Conservation (phyloP, 208 protist genomes). For the Acanthamoeba culbertsoni region DNA sequence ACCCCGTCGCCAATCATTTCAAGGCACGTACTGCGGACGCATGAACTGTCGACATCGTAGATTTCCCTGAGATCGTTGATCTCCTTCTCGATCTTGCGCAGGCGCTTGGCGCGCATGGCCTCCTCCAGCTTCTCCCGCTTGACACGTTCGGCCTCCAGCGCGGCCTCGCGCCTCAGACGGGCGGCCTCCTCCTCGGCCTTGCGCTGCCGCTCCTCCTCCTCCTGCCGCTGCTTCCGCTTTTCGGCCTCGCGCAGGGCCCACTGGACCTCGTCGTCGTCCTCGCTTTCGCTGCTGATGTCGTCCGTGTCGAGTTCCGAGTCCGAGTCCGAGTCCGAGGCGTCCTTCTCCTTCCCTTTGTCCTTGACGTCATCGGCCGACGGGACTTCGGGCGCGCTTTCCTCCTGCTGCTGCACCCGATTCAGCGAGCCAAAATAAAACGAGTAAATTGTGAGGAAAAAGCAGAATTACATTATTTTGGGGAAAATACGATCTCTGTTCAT, state of each 20-base stretch:
- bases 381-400: neutral
- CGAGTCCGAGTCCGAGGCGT: neutral
- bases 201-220: neutral
- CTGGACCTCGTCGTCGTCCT: neutral
- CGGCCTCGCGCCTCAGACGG: neutral
- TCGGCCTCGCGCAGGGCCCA: neutral
- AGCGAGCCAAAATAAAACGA: neutral
- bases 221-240: neutral
- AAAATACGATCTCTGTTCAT: neutral
- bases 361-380: neutral
- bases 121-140: neutral
- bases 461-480: too few relatives aligned
- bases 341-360: neutral
- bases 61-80: conserved; percentile 23
- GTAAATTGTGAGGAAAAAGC: neutral
- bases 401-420: neutral
- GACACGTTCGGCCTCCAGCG: neutral
- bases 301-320: neutral
- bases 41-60: neutral
- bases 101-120: neutral
- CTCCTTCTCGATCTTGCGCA: conserved; percentile 9
- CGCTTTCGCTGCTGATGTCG: neutral
- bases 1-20: too few relatives aligned
- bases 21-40: neutral
- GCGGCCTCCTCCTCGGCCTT: neutral